Evolutionary conservation across 495 filamentous ascomycete species (phyloP).

Genomic region (Talaromyces thailandensis): DNA sequence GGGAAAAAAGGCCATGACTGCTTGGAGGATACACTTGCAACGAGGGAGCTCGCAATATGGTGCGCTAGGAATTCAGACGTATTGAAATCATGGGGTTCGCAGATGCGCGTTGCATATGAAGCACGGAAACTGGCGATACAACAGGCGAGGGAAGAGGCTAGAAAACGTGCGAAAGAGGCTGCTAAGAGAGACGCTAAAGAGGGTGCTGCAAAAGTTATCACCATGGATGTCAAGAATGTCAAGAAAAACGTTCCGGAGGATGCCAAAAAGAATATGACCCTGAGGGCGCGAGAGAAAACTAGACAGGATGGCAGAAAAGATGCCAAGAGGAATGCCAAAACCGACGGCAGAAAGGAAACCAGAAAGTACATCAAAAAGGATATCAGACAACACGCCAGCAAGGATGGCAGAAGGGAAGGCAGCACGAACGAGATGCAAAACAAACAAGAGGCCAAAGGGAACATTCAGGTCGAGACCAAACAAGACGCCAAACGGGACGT

Average conservation of each 20-base stretch:
- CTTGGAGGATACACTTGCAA: conserved; percentile 30
- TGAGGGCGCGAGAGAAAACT: too few relatives aligned
- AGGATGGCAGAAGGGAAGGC: neutral
- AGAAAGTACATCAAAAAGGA: neutral
- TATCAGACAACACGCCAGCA: neutral
- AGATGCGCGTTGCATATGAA: neutral
- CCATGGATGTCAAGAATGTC: neutral
- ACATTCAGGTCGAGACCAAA: neutral
- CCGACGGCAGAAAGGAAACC: neutral
- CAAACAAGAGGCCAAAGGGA: neutral
- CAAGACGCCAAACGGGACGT: neutral
- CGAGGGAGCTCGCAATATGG: conserved; percentile 30
- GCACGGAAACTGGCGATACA: neutral
- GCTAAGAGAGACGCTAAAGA: neutral
- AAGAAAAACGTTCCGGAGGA: neutral
- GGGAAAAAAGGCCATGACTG: conserved; percentile 25
- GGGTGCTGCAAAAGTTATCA: neutral
- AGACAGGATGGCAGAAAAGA: neutral
- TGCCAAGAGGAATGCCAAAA: neutral
- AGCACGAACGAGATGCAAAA: neutral
- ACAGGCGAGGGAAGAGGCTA: neutral
- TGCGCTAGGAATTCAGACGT: conserved; percentile 19
- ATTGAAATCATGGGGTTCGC: conserved; percentile 13
- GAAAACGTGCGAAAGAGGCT: neutral
- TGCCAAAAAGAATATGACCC: neutral